Evolutionary conservation across 169 alveolate genomes (phyloP).

Genomic region (Babesia ovis): DNA sequence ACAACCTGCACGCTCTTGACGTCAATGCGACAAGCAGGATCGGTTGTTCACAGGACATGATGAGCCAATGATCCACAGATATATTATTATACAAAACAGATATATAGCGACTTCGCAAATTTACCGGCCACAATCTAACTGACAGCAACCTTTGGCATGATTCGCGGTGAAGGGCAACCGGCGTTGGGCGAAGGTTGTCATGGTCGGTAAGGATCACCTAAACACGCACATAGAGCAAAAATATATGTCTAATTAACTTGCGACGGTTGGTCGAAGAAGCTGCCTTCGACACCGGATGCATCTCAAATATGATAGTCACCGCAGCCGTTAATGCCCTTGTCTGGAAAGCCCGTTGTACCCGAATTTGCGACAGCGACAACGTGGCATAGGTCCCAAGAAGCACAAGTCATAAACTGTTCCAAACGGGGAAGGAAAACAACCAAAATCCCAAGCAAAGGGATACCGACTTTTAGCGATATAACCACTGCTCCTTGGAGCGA

Average conservation of each 20-base stretch:
- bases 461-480: not conserved
- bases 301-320: conserved; percentile 9
- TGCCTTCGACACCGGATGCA: conserved; percentile 16
- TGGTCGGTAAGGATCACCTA: not conserved
- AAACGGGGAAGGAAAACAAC: not conserved
- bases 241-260: not conserved
- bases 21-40: not conserved
- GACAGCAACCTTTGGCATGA: not conserved
- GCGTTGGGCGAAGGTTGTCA: conserved; percentile 7
- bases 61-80: not conserved
- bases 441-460: conserved; percentile 4
- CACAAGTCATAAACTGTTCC: not conserved
- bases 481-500: no score
- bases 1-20: no score
- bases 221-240: not conserved
- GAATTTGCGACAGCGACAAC: not conserved
- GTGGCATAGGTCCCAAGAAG: not conserved
- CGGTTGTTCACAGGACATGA: not conserved
- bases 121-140: not conserved
- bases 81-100: not conserved
- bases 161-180: not conserved
- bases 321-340: not conserved
- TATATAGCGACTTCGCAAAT: not conserved
- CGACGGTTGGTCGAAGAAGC: not conserved
- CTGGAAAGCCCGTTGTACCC: conserved; percentile 1